phyloP scores from a whole-genome alignment of 306 rosid genomes.

The Neltuma alba region DNA sequence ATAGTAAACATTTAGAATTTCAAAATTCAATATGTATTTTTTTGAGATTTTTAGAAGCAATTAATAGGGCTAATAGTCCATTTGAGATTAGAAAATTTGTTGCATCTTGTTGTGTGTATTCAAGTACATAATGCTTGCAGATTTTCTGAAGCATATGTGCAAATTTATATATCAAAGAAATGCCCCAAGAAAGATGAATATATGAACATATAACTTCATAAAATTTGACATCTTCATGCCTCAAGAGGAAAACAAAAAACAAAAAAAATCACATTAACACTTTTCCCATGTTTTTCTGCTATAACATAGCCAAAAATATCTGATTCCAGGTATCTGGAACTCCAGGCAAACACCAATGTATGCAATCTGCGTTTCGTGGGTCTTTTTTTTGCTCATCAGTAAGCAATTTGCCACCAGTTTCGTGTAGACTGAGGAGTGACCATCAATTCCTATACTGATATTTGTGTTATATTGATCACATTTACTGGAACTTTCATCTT shows the following conservation, averaged over 20 bases:
- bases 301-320: conserved; percentile 78
- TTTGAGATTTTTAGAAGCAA: no score
- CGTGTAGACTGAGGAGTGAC: conserved; percentile 81
- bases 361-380: conserved; percentile 86
- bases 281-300: conserved; percentile 20
- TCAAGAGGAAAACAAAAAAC: background rate
- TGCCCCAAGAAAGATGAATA: conserved; percentile 10
- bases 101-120: background rate
- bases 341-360: conserved; percentile 99
- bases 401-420: conserved; percentile 68
- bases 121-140: background rate
- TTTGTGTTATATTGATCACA: conserved; percentile 77
- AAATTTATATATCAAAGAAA: background rate
- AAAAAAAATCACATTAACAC: background rate
- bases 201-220: conserved; percentile 31
- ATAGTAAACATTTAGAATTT: no score
- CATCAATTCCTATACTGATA: conserved; percentile 88
- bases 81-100: background rate
- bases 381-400: conserved; percentile 60
- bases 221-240: conserved; percentile 43
- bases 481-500: conserved; percentile 73
- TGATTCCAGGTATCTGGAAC: conserved; percentile 94
- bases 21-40: no score
- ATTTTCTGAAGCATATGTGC: background rate
- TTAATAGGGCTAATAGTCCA: background rate